Base-by-base conservation (phyloP, 1,284 basidiomycete genomes). In the Tremellales sp. region DNA sequence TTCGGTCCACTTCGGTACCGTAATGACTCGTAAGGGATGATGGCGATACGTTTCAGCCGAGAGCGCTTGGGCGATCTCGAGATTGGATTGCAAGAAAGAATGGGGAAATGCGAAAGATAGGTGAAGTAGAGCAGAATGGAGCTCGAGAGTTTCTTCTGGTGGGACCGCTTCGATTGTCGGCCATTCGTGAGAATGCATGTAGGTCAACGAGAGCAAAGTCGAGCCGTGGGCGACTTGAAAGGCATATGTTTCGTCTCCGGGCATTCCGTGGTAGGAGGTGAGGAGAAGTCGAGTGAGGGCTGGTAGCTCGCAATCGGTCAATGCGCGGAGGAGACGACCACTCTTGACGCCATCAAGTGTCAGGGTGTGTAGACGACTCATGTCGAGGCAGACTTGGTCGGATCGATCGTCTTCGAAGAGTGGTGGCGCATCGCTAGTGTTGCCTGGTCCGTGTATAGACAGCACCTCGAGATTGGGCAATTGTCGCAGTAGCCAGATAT, bases 171-270 rank as follows among this genome's bases (percentile, higher is more conserved):
- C 57, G 43, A 82, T 76, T 2, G 81, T 81, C 1, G 85, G 87
- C 83, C 84, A 88, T 36, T 80, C 79, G 60, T 84, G 84, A 0
- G 82, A 82, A 1, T 84, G 84, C 43, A 82, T 81, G 45, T 89
- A 77, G 29, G 84, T 78, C 2, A 90, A 77, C 0, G 83, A 84
- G 8, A 75, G 76, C 41, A 91, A 78, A 11, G 70, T 70, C 29
- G 63, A 47, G 1, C 88, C 87, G 59, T 90, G 87, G 1, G 70
- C 68, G 2, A 74, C 62, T 43, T 89, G 83, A 59, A 92, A 81
- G 17, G 74, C 75, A 1, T 81, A 79, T 6, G 81, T 78, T 24
- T 83, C 77, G 29, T 67, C 63, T 29, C 37, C 31, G 5, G 47
- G 27, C 21, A 43, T 23, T 6, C 52, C 24, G 43, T 59, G 46